These are phyloP conservation scores for Sphagnum magellanicum DNA, from an alignment of 228 moss, liverwort and hornwort species.

Conservation along the genomic window DNA sequence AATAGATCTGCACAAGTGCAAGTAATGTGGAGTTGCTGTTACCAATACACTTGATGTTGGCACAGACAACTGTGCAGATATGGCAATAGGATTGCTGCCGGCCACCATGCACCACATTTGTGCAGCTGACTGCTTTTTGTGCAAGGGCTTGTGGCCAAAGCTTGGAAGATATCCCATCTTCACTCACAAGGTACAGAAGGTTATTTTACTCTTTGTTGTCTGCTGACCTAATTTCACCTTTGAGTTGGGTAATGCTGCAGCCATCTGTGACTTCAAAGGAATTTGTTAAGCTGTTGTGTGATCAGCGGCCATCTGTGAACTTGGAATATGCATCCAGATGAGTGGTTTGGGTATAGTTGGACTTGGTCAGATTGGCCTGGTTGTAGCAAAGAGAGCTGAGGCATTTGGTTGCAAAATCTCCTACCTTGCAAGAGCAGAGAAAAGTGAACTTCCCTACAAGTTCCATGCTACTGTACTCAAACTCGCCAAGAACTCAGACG, in stretches of 20 bases:
- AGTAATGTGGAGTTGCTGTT: conserved; percentile 37
- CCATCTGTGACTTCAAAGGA: too few species aligned
- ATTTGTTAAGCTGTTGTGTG: too few species aligned
- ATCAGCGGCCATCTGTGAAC: too few species aligned
- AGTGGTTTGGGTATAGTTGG: conserved; percentile 80
- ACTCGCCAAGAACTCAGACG: conserved; percentile 57
- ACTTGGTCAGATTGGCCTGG: conserved; percentile 68
- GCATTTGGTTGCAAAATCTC: conserved; percentile 62
- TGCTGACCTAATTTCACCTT: too few species aligned
- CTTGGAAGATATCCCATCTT: conserved; percentile 36
- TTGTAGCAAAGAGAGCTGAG: conserved; percentile 66
- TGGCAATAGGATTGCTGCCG: conserved; percentile 52
- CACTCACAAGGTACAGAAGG: conserved; percentile 40
- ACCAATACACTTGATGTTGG: conserved; percentile 84
- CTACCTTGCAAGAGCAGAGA: conserved; percentile 63
- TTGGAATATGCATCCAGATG: conserved; percentile 31
- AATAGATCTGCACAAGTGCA: conserved; percentile 42
- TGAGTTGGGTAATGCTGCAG: too few species aligned
- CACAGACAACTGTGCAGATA: conserved; percentile 71
- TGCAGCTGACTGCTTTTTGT: conserved; percentile 64
- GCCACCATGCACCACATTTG: conserved; percentile 60
- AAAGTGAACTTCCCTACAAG: conserved; percentile 45
- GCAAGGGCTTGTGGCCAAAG: conserved; percentile 63
- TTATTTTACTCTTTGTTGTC: too few species aligned
- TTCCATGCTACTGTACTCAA: conserved; percentile 54